Base-by-base conservation (phyloP, 2,329 filamentous ascomycete genomes). In the Xylaria sp. region DNA sequence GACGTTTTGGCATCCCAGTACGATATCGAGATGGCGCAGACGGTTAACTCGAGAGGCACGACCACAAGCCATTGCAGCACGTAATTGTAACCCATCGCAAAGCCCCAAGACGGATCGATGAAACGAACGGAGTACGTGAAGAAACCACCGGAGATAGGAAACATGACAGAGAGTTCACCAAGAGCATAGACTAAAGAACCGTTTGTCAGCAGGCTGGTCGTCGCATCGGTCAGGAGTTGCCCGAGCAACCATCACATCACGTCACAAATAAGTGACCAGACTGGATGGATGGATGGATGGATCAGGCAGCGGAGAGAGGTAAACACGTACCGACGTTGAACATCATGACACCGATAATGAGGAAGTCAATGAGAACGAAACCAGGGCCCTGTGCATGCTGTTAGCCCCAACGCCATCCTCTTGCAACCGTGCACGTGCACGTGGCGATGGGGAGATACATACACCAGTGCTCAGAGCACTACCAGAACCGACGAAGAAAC, bases 401-500 rank as follows among this genome's bases (percentile, higher is more conserved):
- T 42, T 42, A 42, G 23, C 23, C 23, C 23, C 23, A 2, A 30
- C 5, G 23, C 1, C 1, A 30, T 30, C 5, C 23, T 30, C 23
- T 30, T 5, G 4, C 23, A 5, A 30, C 23, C 23, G 23, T 30
- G 23, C 23, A 30, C 23, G 23, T 30, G 42, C 42, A 46, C n/a
- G 7, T 9, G 18, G 47, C 11, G 7, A 18, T 5, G 8, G 49
- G 13, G 49, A 49, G 50, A 3, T 59, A 70, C 75, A 64, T 72
- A 77, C 76, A 71, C 81, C 81, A 23, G 68, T 77, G 61, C 66
- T 63, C 10, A 85, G 73, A 58, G 80, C 80, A 63, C 74, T 70
- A 61, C 82, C 82, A 9, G 80, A 82, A 67, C 83, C 82, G 63
- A 85, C 83, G 72, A 84, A 85, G 76, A 85, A 83, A 73, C 83